Evolutionary conservation across 1,284 basidiomycete genomes (phyloP).

Genomic region (Phellopilus nigrolimitatus): DNA sequence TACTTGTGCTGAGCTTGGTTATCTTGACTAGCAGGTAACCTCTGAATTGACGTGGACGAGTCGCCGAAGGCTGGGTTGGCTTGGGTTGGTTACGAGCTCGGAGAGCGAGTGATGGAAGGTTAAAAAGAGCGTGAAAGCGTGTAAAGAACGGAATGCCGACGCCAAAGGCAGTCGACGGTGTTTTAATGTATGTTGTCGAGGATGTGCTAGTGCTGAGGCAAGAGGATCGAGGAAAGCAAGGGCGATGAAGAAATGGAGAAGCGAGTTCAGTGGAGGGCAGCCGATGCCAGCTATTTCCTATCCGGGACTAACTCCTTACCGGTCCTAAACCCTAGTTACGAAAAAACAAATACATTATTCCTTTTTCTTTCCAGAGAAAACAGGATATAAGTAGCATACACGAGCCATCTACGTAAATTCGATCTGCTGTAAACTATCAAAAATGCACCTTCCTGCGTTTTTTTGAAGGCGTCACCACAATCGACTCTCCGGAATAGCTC

Average conservation of each 20-base stretch:
- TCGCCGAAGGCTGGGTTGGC: no score
- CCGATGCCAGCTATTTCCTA: no score
- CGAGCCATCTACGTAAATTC: no score
- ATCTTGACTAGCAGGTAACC: neutral
- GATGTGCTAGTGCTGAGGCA: neutral
- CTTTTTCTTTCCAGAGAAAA: no score
- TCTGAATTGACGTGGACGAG: no score
- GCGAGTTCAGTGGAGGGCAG: neutral
- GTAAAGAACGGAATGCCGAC: constrained; percentile 19
- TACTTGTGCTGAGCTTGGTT: neutral
- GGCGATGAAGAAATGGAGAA: constrained; percentile 7
- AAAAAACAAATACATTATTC: no score
- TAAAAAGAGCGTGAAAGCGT: constrained; percentile 12
- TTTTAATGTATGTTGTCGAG: neutral
- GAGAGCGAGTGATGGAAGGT: neutral
- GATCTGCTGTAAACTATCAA: constrained; percentile 1
- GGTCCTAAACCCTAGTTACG: no score
- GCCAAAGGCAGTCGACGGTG: constrained; percentile 2
- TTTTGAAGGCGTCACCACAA: neutral
- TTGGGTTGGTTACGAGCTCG: neutral
- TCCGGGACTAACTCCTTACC: no score
- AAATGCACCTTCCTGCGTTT: constrained; percentile 15
- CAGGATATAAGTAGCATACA: no score
- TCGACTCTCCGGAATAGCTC: constrained; percentile 27
- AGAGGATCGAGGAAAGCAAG: neutral